Evolutionary conservation across 176 grass and related monocot species (phyloP).

Genomic region (Carex littledalei): DNA sequence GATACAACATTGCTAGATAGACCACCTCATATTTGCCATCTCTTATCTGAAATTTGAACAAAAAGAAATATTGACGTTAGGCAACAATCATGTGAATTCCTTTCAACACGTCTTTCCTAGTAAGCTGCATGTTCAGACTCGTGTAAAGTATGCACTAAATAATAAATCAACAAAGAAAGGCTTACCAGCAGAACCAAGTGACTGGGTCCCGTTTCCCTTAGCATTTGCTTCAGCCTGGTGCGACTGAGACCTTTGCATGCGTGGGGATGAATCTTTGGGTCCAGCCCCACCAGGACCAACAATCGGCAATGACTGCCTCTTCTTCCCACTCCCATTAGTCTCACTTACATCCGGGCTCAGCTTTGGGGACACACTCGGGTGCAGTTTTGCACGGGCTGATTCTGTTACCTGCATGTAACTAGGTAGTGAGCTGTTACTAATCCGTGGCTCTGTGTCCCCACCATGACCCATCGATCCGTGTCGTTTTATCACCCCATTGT

Average conservation of each 20-base stretch:
- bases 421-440: constrained; percentile 75
- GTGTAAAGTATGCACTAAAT: constrained; percentile 13
- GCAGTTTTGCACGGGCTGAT: constrained; percentile 84
- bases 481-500: constrained; percentile 9
- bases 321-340: constrained; percentile 44
- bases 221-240: constrained; percentile 61
- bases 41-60: constrained; percentile 51
- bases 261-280: constrained; percentile 61
- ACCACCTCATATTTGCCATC: constrained; percentile 70
- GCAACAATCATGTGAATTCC: not conserved
- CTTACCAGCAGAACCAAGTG: constrained; percentile 64
- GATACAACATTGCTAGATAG: not conserved
- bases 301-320: constrained; percentile 84
- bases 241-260: constrained; percentile 74
- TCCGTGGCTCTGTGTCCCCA: constrained; percentile 57
- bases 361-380: constrained; percentile 57
- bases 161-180: not conserved
- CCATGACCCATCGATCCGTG: not conserved
- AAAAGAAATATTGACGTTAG: not conserved
- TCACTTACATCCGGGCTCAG: constrained; percentile 76
- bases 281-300: constrained; percentile 36
- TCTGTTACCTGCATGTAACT: constrained; percentile 97
- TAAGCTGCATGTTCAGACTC: not conserved
- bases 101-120: not conserved
- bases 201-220: constrained; percentile 43